These are phyloP conservation scores for Suillus subaureus DNA, from an alignment of 768 basidiomycete genomes.

Conservation along the genomic window DNA sequence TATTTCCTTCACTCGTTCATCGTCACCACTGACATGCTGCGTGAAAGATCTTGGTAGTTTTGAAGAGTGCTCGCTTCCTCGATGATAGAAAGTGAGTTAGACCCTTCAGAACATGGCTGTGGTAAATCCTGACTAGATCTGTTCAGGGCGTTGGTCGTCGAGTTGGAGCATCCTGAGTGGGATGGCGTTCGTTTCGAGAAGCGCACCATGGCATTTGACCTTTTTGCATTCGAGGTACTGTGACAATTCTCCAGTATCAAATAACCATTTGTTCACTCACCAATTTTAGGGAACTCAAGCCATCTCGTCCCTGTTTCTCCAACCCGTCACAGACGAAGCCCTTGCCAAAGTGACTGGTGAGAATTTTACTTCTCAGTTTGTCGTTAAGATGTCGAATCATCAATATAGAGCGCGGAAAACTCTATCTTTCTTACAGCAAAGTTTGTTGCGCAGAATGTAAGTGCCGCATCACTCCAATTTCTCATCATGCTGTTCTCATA, in stretches of 20 bases:
- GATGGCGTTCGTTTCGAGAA: slow-evolving; percentile 5
- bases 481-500: background rate
- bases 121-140: background rate
- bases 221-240: background rate
- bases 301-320: background rate
- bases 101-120: background rate
- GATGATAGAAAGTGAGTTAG: background rate
- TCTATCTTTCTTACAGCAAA: slow-evolving; percentile 3
- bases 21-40: background rate
- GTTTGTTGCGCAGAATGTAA: slow-evolving; percentile 1
- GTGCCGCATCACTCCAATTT: background rate
- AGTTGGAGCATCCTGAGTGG: background rate
- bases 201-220: background rate
- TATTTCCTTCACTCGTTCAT: background rate
- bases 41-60: background rate
- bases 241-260: background rate
- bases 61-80: background rate
- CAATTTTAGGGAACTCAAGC: background rate
- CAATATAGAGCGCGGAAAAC: slow-evolving; percentile 1
- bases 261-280: background rate
- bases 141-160: background rate
- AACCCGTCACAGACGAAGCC: background rate
- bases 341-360: slow-evolving; percentile 2
- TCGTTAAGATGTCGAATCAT: background rate
- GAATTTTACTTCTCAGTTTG: background rate